Evolutionary conservation across 345 rosid species (phyloP), one percentile per base, ranked within the genome.

Genomic region (Euclidium syriacum): DNA sequence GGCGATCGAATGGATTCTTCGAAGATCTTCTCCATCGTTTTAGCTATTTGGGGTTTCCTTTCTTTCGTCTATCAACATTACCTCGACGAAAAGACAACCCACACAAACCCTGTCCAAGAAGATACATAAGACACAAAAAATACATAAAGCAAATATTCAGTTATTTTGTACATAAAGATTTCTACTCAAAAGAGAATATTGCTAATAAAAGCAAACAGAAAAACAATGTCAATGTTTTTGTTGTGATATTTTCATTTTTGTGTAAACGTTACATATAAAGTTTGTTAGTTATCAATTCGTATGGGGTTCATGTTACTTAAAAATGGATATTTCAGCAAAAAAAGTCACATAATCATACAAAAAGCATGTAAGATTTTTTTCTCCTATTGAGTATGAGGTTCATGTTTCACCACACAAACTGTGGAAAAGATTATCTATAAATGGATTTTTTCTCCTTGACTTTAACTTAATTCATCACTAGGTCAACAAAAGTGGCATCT

Each of bases 61-160:
- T 84, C 82, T 4, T 80, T 72, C 83, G 84, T 15, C 26, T 82
- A 17, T 78, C 95, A 84, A 72, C 85, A 84, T 3, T 79, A 84
- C 61, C 69, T 81, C 1, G 89, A 83, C 24, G 78, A 75, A 7
- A 58, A 16, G 52, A 32, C 44, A 52, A 29, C 38, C 5, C 22
- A 46, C 26, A 32, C 19, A 67, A 34, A 23, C 43, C 51, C 25
- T 62, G 51, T 52, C 10, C 30, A 47, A 38, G 64, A 70, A 47
- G 51, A 54, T 15, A 36, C 57, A 20, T 29, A 62, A 44, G 62
- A 58, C 10, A 48, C 19, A 67, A 67, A 38, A 67, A 42, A 34
- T 41, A 61, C 20, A 42, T 20, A 52, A 32, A 43, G 20, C 34
- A 60, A 18, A 10, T 58, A 5, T 26, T 11, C 29, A 19, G 16